Evolutionary conservation across 2,329 filamentous ascomycete genomes (phyloP).

Genomic region (Monosporascus sp.): DNA sequence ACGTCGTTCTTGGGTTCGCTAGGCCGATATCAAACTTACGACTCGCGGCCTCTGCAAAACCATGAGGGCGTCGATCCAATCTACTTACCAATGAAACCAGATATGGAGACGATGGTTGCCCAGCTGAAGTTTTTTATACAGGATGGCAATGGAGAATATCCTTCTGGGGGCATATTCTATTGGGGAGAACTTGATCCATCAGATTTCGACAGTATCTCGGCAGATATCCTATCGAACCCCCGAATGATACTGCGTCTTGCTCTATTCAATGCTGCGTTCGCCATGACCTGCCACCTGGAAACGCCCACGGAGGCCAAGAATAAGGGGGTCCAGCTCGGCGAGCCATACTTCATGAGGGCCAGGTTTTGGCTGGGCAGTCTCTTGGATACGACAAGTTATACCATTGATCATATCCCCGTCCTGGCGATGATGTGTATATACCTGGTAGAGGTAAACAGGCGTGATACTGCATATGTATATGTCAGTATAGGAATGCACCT

Average conservation of each 20-base stretch:
- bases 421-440: constrained; percentile 45
- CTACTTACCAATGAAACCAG: constrained; percentile 30
- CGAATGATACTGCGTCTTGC: constrained; percentile 33
- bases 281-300: constrained; percentile 30
- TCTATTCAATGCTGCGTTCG: constrained; percentile 42
- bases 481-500: constrained; percentile 43
- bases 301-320: constrained; percentile 25
- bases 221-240: neutral
- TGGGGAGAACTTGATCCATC: constrained; percentile 36
- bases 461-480: constrained; percentile 44
- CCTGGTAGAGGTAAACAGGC: constrained; percentile 42
- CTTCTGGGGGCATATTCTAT: constrained; percentile 43
- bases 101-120: constrained; percentile 34
- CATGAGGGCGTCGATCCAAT: constrained; percentile 32
- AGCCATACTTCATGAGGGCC: constrained; percentile 40
- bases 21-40: constrained; percentile 42
- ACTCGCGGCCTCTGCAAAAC: constrained; percentile 36
- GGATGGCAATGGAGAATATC: constrained; percentile 36
- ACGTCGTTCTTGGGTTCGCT: constrained; percentile 34
- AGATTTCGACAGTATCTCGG: constrained; percentile 14
- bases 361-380: constrained; percentile 40
- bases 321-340: constrained; percentile 29
- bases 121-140: constrained; percentile 40
- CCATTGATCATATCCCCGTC: constrained; percentile 38
- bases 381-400: constrained; percentile 37